Evolutionary conservation across 2,329 filamentous ascomycete species (phyloP).

Genomic region (Orbilia javanica): DNA sequence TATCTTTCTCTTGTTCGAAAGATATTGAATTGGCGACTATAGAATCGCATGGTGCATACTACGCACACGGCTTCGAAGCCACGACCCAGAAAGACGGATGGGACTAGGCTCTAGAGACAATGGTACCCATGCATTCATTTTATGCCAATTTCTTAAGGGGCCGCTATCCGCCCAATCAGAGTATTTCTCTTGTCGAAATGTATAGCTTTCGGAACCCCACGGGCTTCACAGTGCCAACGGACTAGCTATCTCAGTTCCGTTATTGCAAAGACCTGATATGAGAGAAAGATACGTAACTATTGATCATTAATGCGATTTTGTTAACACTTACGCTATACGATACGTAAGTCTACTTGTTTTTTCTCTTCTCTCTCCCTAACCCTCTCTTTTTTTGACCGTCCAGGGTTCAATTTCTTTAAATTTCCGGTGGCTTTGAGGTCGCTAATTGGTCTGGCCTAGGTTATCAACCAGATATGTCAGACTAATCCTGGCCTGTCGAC

Average conservation of each 20-base stretch:
- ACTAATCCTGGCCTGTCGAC: slow-evolving; percentile 23
- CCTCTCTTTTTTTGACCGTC: slow-evolving; percentile 10
- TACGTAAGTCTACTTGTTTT: slow-evolving; percentile 17
- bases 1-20: slow-evolving; percentile 3
- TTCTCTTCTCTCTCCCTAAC: no score
- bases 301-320: background rate
- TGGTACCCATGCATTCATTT: slow-evolving; percentile 19
- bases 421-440: slow-evolving; percentile 33
- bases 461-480: slow-evolving; percentile 31
- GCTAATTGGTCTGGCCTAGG: slow-evolving; percentile 20
- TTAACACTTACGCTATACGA: slow-evolving; percentile 13
- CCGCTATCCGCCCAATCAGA: slow-evolving; percentile 14
- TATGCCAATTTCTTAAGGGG: slow-evolving; percentile 15
- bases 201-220: background rate
- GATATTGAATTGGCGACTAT: background rate
- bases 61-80: background rate
- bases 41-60: background rate
- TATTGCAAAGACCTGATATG: background rate
- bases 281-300: background rate
- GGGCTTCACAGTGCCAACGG: background rate
- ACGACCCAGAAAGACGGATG: slow-evolving; percentile 1
- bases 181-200: background rate
- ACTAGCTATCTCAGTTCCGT: background rate
- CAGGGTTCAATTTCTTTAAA: slow-evolving; percentile 31
- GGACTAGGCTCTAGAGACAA: background rate